Base-by-base conservation (phyloP, 192 early-diverging fungal species). In the Coemansia sp. region DNA sequence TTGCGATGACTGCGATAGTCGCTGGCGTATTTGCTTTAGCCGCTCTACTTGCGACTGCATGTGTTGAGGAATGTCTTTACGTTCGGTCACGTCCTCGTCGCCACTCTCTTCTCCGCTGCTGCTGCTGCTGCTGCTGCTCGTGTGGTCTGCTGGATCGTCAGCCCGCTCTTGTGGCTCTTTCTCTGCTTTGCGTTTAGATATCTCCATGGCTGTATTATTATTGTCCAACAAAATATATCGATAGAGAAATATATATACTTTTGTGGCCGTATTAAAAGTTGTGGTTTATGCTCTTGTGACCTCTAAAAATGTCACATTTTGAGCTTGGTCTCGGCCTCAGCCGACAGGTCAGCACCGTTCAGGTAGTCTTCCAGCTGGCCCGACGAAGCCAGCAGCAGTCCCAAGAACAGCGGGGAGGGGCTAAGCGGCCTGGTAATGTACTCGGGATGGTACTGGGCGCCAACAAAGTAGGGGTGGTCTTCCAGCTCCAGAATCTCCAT, bases 401-500 rank as follows among this genome's bases (percentile, higher is more conserved):
- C 97, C 14, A 93, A 72, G 83, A 98, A 99, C 11, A 87, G 82
- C 37, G 97, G 92, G 7, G 88, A 87, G 10, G 97, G 97, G 64
- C 82, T 87, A 42, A 97, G 76, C 3, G 97, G 97, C 32, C 93
- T 87, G 32, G 94, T 98, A 47, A 94, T 81, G 82, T 94, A 96
- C 77, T 99, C 97, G 26, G 97, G 97, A 59, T 99, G 97, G 69
- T 88, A 98, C 83, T 99, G 97, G 18, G 83, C 85, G 47, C 84
- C 97, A 28, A 99, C 88, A 82, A 88, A 99, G 78, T 85, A 99
- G 11, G 95, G 93, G 68, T 99, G 97, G 51, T 85, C 84, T 20
- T 63, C 71, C 38, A 90, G 51, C 84, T 99, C 97, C 21, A 98
- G 56, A 51, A 99, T 92, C 81, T 97, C 95, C 97, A 99, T 99